Percentiles rank a stretch among this genome's conserved stretches.
Conservation (phyloP, 306 rosid genomes). For the Vigna trinervia region DNA sequence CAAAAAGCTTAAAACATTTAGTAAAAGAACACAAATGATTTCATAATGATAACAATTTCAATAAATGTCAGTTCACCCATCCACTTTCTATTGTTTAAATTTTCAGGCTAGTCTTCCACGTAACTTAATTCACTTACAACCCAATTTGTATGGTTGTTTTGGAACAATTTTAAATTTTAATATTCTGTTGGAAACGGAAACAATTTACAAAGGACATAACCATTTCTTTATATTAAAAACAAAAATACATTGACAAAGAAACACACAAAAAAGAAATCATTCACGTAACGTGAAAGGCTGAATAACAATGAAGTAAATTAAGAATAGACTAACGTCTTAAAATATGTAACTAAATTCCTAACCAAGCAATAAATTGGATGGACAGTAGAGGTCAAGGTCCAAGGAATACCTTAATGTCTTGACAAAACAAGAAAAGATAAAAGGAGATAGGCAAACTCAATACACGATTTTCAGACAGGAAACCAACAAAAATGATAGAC, state of each 20-base stretch:
- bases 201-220: conserved; percentile 17
- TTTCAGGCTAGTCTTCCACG: neutral
- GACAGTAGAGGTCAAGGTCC: neutral
- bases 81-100: neutral
- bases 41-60: neutral
- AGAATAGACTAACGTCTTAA: conserved; percentile 33
- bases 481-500: conserved; percentile 4
- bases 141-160: neutral
- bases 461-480: conserved; percentile 8
- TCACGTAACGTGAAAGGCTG: neutral
- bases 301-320: neutral
- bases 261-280: neutral
- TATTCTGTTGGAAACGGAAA: neutral
- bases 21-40: neutral
- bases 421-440: conserved; percentile 23
- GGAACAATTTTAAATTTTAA: neutral
- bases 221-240: neutral
- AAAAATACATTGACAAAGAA: neutral
- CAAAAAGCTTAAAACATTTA: conserved; percentile 8
- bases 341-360: neutral
- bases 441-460: neutral
- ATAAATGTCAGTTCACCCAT: neutral
- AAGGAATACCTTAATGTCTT: neutral
- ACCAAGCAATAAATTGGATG: conserved; percentile 15
- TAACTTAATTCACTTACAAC: neutral